Evolutionary conservation across 2,329 filamentous ascomycete species (phyloP).

Genomic region (Fusarium anguioides): DNA sequence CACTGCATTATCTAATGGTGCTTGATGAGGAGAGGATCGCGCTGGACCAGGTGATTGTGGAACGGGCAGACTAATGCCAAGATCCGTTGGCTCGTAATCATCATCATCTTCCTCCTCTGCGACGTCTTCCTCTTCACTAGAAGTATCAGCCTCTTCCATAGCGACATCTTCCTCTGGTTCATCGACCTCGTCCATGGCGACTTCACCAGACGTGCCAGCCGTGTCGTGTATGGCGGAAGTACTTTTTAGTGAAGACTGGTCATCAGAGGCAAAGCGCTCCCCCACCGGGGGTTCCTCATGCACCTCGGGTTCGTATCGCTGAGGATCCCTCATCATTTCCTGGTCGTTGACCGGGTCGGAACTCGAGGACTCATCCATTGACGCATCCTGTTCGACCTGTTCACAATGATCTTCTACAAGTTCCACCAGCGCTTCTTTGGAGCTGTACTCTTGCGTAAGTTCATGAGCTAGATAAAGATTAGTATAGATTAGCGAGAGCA

Average conservation of each 20-base stretch:
- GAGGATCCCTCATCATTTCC: not conserved
- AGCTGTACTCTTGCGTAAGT: not conserved
- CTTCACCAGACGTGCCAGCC: not conserved
- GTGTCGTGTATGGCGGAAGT: not conserved
- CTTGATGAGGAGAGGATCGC: constrained; percentile 11
- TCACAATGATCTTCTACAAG: not conserved
- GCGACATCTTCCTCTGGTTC: constrained; percentile 36
- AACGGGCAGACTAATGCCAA: constrained; percentile 37
- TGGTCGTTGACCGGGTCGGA: not conserved
- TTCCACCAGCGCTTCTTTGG: not conserved
- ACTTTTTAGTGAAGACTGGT: not conserved
- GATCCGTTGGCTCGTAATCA: constrained; percentile 66
- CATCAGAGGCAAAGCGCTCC: not conserved
- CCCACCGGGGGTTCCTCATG: not conserved
- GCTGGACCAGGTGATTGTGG: constrained; percentile 8
- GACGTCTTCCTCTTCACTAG: constrained; percentile 43
- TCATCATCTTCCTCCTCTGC: constrained; percentile 55
- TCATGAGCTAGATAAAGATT: constrained; percentile 27
- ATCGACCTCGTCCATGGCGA: not conserved
- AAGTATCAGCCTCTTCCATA: constrained; percentile 41
- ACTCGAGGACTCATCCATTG: constrained; percentile 16
- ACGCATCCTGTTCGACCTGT: constrained; percentile 13
- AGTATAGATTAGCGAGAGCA: constrained; percentile 14
- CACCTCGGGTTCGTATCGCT: not conserved
- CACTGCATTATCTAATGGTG: constrained; percentile 34